Conservation (phyloP, 345 rosid species). For the Aegle marmelos region DNA sequence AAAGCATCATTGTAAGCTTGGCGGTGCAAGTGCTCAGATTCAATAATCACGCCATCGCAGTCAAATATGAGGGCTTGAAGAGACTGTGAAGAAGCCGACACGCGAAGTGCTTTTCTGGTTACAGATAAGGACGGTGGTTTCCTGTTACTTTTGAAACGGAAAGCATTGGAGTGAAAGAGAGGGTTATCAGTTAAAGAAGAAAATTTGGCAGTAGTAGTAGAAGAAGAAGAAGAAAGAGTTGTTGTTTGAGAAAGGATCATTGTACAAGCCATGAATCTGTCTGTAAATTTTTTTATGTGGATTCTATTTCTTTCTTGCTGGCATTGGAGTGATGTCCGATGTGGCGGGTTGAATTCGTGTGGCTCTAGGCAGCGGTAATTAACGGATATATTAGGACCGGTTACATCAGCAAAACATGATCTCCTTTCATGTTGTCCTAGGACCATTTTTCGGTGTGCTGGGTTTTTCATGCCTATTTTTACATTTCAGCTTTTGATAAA, state of each 20-base stretch:
- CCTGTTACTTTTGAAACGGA: constrained; percentile 20
- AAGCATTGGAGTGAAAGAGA: constrained; percentile 18
- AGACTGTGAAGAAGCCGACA: constrained; percentile 45
- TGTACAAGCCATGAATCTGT: constrained; percentile 6
- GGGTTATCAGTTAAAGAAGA: constrained; percentile 18
- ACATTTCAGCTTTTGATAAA: too few relatives aligned
- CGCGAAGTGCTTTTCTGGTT: constrained; percentile 13
- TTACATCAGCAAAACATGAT: neutral
- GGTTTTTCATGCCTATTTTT: too few relatives aligned
- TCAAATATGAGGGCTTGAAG: constrained; percentile 83
- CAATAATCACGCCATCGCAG: constrained; percentile 92
- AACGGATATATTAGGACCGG: constrained; percentile 1
- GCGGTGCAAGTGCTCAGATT: constrained; percentile 89
- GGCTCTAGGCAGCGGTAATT: neutral
- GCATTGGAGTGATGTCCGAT: neutral
- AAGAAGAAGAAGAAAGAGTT: constrained; percentile 17
- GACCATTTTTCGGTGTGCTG: too few relatives aligned
- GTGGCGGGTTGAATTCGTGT: constrained; percentile 21
- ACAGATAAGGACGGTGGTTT: constrained; percentile 9
- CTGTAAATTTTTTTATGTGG: neutral
- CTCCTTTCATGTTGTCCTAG: neutral
- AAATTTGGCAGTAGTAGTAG: constrained; percentile 11
- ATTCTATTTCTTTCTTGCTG: neutral
- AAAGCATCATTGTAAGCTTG: constrained; percentile 97
- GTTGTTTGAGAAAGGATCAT: constrained; percentile 17